Evolutionary conservation across 192 early-diverging fungal species (phyloP).

Genomic region (Mortierella claussenii): DNA sequence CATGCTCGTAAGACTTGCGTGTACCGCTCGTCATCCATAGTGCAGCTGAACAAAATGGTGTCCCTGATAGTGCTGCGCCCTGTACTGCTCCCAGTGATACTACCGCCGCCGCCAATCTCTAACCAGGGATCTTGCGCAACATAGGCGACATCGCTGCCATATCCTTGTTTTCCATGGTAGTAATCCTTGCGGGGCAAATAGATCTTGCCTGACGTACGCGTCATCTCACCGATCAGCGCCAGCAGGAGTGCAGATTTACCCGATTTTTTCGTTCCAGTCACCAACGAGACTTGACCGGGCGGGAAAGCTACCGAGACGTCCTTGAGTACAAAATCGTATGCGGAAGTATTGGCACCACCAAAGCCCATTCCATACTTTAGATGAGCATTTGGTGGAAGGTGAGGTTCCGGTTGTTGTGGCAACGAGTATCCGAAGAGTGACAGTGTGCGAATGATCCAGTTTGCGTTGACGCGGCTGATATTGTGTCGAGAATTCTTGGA

Average conservation of each 20-base stretch:
- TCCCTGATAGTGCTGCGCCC: slow-evolving; percentile 76
- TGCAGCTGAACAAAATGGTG: slow-evolving; percentile 72
- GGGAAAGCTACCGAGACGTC: slow-evolving; percentile 38
- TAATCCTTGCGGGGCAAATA: slow-evolving; percentile 50
- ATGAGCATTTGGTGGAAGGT: slow-evolving; percentile 1
- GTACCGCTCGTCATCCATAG: slow-evolving; percentile 60
- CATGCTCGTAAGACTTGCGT: slow-evolving; percentile 60
- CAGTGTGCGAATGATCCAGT: slow-evolving; percentile 44
- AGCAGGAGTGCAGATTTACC: slow-evolving; percentile 43
- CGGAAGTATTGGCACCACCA: background rate
- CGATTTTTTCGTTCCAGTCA: slow-evolving; percentile 39
- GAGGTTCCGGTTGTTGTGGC: slow-evolving; percentile 11
- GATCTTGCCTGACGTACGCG: slow-evolving; percentile 43
- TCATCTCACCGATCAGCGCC: slow-evolving; percentile 50
- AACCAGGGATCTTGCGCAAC: slow-evolving; percentile 67
- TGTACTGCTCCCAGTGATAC: slow-evolving; percentile 40
- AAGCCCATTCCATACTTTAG: slow-evolving; percentile 4
- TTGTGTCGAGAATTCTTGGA: background rate
- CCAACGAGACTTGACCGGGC: slow-evolving; percentile 33
- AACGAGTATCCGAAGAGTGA: slow-evolving; percentile 45
- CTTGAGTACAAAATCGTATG: slow-evolving; percentile 21
- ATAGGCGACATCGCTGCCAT: slow-evolving; percentile 48
- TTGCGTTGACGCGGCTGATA: background rate
- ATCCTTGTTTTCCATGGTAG: slow-evolving; percentile 46
- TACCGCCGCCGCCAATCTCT: slow-evolving; percentile 44